Evolutionary conservation across 2,329 filamentous ascomycete species (phyloP).

Genomic region (Aureobasidium sp.): DNA sequence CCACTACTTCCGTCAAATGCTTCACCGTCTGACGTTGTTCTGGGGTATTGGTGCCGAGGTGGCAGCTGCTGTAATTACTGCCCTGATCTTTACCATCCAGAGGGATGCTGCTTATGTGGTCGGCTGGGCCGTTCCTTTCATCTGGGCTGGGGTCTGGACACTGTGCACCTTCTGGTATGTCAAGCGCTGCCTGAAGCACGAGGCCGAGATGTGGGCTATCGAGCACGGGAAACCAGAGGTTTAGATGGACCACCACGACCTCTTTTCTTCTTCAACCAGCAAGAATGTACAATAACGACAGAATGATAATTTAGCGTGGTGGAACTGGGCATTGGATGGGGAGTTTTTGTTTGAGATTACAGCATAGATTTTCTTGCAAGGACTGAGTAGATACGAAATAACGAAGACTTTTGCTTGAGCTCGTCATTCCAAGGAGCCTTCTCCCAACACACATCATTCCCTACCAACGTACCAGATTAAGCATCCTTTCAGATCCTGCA

Average conservation of each 20-base stretch:
- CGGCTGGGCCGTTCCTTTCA: slow-evolving; percentile 44
- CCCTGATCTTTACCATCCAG: slow-evolving; percentile 42
- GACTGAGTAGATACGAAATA: background rate
- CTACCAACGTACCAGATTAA: no score
- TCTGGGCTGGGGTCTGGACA: slow-evolving; percentile 44
- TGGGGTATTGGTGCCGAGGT: slow-evolving; percentile 43
- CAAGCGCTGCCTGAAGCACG: slow-evolving; percentile 30
- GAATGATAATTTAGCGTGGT: slow-evolving; percentile 4
- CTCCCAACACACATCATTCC: no score
- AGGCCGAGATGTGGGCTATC: slow-evolving; percentile 30
- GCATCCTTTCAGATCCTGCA: no score
- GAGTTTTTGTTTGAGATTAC: background rate
- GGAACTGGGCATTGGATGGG: background rate
- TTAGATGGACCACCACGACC: background rate
- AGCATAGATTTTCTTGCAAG: background rate
- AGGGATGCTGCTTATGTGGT: slow-evolving; percentile 43
- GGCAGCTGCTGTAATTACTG: slow-evolving; percentile 36
- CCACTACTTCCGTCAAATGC: slow-evolving; percentile 47
- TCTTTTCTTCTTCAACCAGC: background rate
- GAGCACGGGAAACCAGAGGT: slow-evolving; percentile 20
- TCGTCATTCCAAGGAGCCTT: background rate
- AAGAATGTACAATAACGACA: slow-evolving; percentile 11
- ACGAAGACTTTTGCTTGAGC: background rate
- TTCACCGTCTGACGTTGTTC: slow-evolving; percentile 46
- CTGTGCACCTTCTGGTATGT: slow-evolving; percentile 41